Conservation (phyloP, 768 basidiomycete genomes). For the Rhodocollybia butyracea region DNA sequence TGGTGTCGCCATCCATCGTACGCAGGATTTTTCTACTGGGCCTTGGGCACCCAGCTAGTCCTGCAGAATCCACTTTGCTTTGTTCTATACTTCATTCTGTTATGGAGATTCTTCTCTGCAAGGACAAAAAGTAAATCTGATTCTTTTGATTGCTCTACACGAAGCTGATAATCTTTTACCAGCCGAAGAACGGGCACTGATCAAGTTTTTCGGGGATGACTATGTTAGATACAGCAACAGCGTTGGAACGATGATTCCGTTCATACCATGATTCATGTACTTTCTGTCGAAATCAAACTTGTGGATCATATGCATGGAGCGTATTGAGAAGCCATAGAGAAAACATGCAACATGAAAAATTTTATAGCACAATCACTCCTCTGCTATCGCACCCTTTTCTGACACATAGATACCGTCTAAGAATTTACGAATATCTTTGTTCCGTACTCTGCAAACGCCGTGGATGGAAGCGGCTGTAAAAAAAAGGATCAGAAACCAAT, state of each 20-base stretch:
- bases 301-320: background rate
- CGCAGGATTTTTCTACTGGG: constrained; percentile 98
- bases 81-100: constrained; percentile 55
- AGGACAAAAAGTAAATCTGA: constrained; percentile 71
- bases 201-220: constrained; percentile 87
- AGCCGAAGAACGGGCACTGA: constrained; percentile 81
- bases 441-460: constrained; percentile 92
- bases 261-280: constrained; percentile 65
- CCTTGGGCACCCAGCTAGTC: constrained; percentile 87
- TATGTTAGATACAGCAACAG: constrained; percentile 72
- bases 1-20: constrained; percentile 96
- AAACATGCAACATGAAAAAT: constrained; percentile 25
- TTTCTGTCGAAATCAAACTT: too few species aligned
- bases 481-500: background rate
- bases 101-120: constrained; percentile 86
- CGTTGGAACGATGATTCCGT: constrained; percentile 88
- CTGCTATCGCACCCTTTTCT: constrained; percentile 63
- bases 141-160: background rate
- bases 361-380: constrained; percentile 33
- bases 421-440: constrained; percentile 99
- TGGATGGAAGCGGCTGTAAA: constrained; percentile 88
- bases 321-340: constrained; percentile 6
- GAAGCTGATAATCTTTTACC: constrained; percentile 6
- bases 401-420: constrained; percentile 93
- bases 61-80: constrained; percentile 84